A percentile compares a stretch with the other conserved stretches of the same genome.
phyloP scores from a whole-genome alignment of 805 yeast species.

The Metschnikowia lochheadii region DNA sequence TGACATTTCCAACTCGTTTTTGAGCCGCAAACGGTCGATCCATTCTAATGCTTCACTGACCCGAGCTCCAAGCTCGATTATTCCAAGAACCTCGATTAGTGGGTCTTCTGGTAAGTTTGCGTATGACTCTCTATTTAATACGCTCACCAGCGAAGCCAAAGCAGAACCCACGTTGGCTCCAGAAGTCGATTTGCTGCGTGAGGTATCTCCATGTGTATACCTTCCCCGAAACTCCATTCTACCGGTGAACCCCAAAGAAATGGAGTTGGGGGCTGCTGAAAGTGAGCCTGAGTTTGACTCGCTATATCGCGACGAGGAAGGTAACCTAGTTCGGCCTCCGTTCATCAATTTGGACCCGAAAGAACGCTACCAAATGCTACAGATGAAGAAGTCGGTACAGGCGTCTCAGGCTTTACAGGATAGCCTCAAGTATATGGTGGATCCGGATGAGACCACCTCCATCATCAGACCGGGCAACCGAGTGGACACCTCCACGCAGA shows the following conservation, averaged over 20 bases:
- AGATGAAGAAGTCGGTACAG: constrained; percentile 36
- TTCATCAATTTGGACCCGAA: constrained; percentile 42
- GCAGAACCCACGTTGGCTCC: constrained; percentile 4
- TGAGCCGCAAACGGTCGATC: neutral
- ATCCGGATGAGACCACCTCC: constrained; percentile 38
- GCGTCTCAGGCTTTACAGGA: constrained; percentile 31
- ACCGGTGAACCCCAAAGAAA: constrained; percentile 13
- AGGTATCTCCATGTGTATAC: constrained; percentile 16
- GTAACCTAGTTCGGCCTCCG: constrained; percentile 41
- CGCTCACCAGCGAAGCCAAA: constrained; percentile 6
- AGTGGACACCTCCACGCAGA: constrained; percentile 42
- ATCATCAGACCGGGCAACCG: constrained; percentile 17
- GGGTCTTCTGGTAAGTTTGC: constrained; percentile 4
- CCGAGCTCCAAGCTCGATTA: constrained; percentile 4
- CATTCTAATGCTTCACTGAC: neutral
- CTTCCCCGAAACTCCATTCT: constrained; percentile 14
- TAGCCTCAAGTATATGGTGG: constrained; percentile 35
- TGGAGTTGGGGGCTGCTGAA: constrained; percentile 5
- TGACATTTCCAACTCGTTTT: neutral
- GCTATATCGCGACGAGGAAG: constrained; percentile 32
- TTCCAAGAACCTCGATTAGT: constrained; percentile 14
- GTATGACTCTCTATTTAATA: constrained; percentile 10
- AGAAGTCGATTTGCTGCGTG: constrained; percentile 8
- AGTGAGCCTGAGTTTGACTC: constrained; percentile 32
- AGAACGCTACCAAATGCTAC: constrained; percentile 40